Evolutionary conservation across 257 asterid species (phyloP), one percentile per base, ranked within the genome.

Genomic region (Solanum sejunctum): DNA sequence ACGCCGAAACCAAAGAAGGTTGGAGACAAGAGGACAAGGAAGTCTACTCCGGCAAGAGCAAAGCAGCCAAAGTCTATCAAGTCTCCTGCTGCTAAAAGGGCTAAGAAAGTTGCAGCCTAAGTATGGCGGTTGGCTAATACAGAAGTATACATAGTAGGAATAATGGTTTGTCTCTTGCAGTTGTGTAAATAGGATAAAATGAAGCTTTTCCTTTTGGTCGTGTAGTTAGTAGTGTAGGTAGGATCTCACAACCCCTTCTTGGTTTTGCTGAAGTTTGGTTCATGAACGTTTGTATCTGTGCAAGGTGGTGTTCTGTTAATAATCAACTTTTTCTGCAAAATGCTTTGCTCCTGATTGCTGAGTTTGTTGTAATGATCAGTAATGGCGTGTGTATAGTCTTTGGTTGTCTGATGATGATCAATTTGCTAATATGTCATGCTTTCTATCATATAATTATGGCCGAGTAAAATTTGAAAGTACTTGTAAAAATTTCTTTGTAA

Each of bases 71-170:
- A 91, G 86, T 90, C 93, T 28, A 91, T 93, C 18, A 93, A 89
- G 83, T 92, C 97, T 2, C 93, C 97, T 3, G 91, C 92, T 15
- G 90, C 91, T 9, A 92, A 92, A 88, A 92, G 85, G 86, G 93
- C 93, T 0, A 91, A 75, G 91, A 93, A 85, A 3, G 49, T 72
- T 26, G 91, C 89, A 28, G 83, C 88, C 18, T 92, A 85, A 73
- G 77, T 17, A 58, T 45, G 21, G 5, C 4, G 69, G 18, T 32
- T 1, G 66, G 81, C 20, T 57, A 6, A 67, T 49, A 17, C 26
- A 72, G 61, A 69, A 2, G 70, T 32, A 87, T 56, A 49, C 88
- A 85, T 54, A 10, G n/a, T 10, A 13, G 79, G 81, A 61, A 26
- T 77, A 23, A 77, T 54, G 45, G 16, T 51, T 77, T 77, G 47